Base-by-base conservation (phyloP, 768 basidiomycete genomes). In the Mycena maculata region DNA sequence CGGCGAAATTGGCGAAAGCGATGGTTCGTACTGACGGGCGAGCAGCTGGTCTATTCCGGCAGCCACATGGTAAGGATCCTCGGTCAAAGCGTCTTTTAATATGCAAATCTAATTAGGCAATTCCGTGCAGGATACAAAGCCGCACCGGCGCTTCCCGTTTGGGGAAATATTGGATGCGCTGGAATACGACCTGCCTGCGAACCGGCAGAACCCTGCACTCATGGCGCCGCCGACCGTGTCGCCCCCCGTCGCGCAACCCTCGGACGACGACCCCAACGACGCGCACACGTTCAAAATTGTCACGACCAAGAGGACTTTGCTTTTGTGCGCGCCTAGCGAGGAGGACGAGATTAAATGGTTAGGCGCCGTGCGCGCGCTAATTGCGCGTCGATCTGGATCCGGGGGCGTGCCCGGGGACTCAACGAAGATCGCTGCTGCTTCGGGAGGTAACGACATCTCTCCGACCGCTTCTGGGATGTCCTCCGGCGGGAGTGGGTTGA, bases 311-410 rank as follows among this genome's bases (percentile, higher is more conserved):
- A 88, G 95, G 66, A 92, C 93, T 20, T 81, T 95, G 64, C 78
- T 97, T 58, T 83, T 99, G 27, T 98, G 96, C 73, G 98, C 98
- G 9, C 97, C 98, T 18, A 91, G 87, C 63, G 98, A 99, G 78
- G 98, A 98, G 73, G 97, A 99, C 72, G 98, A 99, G 81, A 96
- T 99, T 77, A 94, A 92, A 78, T 99, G 98, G 98, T 83, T 99
- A 50, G 95, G 96, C 55, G 95, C 97, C 12, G 88, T 99, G 41
- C 90, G 95, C 55, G 95, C 95, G 66, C 85, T 99, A 75, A 92
- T 99, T 68, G 92, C 92, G 22, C 84, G 93, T 59, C 83, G 94
- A 69, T 83, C 83, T 10, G 88, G 83, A 12, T 79, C 82, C 11
- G 85, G 85, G 3, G 80, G 79, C 27, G 82, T 87, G 1, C 85